Evolutionary conservation across 495 filamentous ascomycete species (phyloP), one percentile per base, ranked within the genome.

Genomic region (Lasiosphaeris hirsuta): DNA sequence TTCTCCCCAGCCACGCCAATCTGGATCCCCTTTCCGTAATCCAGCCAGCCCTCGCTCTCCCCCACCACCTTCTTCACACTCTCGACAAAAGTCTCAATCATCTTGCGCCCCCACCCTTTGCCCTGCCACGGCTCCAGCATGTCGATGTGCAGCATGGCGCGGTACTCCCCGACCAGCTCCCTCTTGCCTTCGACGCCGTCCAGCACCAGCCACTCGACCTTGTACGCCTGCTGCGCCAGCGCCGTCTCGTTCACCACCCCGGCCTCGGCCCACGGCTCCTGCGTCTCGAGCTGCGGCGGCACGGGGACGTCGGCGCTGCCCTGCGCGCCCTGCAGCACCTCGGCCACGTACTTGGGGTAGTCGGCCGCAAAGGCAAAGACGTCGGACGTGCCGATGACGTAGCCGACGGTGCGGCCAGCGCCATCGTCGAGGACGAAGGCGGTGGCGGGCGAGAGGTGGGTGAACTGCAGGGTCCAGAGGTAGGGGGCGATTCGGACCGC

Each of bases 391-490:
- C 74, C 74, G 51, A 45, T 45, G 18, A 45, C 30, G 18, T 45
- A 23, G 43, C 43, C 43, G 10, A 23, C 43, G 43, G 30, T 45
- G 23, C 23, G 35, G 33, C 73, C 72, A 4, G 54, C 35, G 36
- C 73, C 74, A 57, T 73, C 70, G 64, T 75, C 73, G 4, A 77
- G 67, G 7, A 77, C 66, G 59, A 73, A 68, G 65, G 69, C 71
- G 56, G 61, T 60, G 1, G 41, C 15, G 0, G 74, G 74, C 40
- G 52, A 69, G 54, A 77, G 69, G 51, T 66, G 62, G 23, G 72
- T 75, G 65, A 72, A 77, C 7, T 64, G 74, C 41, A 75, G 72
- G 11, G 72, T 74, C 74, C 74, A 77, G 63, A 75, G 58, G 62
- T 77, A 77, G 13, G 74, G 74, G 6, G 73, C 63, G 38, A 74